Base-by-base conservation (phyloP, 2,329 filamentous ascomycete genomes). In the Xylaria polymorpha region DNA sequence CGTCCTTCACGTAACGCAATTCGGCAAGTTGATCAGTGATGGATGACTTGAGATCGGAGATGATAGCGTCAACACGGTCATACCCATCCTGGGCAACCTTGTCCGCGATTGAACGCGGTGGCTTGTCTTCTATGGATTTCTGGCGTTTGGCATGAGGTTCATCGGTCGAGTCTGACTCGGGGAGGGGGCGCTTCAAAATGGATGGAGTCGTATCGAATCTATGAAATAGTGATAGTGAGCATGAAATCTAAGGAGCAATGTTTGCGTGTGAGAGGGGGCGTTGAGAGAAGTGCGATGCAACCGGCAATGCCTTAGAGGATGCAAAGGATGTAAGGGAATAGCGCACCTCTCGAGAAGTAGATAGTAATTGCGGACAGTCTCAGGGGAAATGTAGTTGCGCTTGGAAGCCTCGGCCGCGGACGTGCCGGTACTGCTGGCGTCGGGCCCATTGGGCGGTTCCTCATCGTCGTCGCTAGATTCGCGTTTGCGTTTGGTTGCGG, bases 41-140 rank as follows among this genome's bases (percentile, higher is more conserved):
- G 70, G 83, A 83, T 37, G 80, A 75, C 74, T 84, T 81, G 50
- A 91, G 78, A 70, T 91, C 89, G 61, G 84, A 79, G 18, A 92
- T 86, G 50, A 93, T 82, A 70, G 92, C 88, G 35, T 92, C 90
- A 53, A 94, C 80, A 71, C 87, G 85, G 32, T 84, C 83, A 76
- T 91, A 91, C 39, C 77, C 78, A 72, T 85, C 83, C 58, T 82
- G 80, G 29, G 80, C 77, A 60, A 87, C 81, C 80, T 88, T 90
- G 73, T 88, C 86, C 66, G 83, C 80, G 69, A 90, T 86, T 69
- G 83, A 85, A 20, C 74, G 74, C n/a, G 73, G 70, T 43, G 80
- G 74, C 41, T 78, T 75, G 41, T 77, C 77, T 55, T 85, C 84
- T 59, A 84, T 82, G 1, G 87, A 83, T 77, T 88, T 90, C 73